Evolutionary conservation across 495 filamentous ascomycete species (phyloP).

Genomic region (Paragyromitra xinjiangensis): DNA sequence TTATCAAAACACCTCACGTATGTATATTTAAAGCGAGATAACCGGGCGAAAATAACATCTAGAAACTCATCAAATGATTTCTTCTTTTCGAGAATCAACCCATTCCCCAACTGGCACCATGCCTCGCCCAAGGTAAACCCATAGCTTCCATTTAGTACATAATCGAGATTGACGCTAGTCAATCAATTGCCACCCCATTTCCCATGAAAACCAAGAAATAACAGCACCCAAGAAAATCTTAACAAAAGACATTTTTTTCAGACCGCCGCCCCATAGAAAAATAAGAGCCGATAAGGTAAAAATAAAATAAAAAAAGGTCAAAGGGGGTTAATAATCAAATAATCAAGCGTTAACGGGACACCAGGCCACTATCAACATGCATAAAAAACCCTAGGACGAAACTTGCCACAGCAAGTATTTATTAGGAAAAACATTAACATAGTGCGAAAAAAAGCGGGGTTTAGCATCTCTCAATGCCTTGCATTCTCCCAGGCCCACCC

Average conservation of each 20-base stretch:
- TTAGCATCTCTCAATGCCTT: conserved; percentile 56
- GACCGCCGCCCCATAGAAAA: conserved; percentile 45
- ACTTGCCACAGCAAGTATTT: conserved; percentile 38
- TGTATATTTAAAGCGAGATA: conserved; percentile 28
- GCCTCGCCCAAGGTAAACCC: conserved; percentile 5
- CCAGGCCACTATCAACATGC: conserved; percentile 47
- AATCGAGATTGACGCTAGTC: conserved; percentile 23
- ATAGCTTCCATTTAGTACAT: conserved; percentile 31
- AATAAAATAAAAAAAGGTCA: conserved; percentile 15
- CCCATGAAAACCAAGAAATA: conserved; percentile 42
- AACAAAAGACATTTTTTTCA: conserved; percentile 43
- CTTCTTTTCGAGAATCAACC: conserved; percentile 24
- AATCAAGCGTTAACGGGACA: conserved; percentile 39
- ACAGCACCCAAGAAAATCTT: conserved; percentile 42
- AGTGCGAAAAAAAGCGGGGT: background rate
- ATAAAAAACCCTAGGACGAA: conserved; percentile 26
- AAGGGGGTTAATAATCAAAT: conserved; percentile 30
- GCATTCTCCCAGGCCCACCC: conserved; percentile 55
- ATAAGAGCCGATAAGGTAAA: conserved; percentile 18
- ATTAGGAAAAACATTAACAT: conserved; percentile 40
- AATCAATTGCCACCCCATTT: conserved; percentile 29
- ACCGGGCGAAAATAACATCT: conserved; percentile 17
- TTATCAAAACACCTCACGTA: conserved; percentile 23
- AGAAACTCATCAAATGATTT: conserved; percentile 24
- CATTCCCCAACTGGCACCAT: conserved; percentile 16